These are phyloP conservation scores for Populus tomentosa DNA, from an alignment of 441 rosid species.

Conservation along the genomic window DNA sequence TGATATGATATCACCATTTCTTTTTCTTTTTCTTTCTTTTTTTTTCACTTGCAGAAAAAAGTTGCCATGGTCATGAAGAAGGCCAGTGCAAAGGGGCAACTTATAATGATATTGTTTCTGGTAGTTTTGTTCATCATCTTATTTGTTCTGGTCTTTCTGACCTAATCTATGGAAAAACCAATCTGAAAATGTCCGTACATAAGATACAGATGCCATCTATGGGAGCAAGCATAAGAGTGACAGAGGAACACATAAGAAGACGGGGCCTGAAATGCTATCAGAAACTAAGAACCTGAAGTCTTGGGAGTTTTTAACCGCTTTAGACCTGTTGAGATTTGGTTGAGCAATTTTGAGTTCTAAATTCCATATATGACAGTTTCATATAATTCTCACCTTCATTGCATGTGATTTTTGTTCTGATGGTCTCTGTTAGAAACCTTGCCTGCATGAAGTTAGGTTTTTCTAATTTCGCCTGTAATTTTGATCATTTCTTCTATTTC, in stretches of 20 bases:
- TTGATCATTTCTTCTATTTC: too few relatives aligned
- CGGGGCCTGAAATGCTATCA: neutral
- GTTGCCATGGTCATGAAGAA: constrained; percentile 98
- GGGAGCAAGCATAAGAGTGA: neutral
- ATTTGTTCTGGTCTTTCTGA: constrained; percentile 84
- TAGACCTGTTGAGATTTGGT: neutral
- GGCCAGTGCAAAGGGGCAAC: constrained; percentile 87
- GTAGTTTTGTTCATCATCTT: constrained; percentile 76
- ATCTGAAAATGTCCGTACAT: neutral
- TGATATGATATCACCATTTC: neutral
- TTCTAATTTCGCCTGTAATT: too few relatives aligned
- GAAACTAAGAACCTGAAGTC: neutral
- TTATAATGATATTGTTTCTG: constrained; percentile 89
- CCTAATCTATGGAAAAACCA: constrained; percentile 28
- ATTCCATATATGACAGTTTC: neutral
- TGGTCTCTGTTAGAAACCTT: neutral
- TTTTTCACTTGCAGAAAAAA: constrained; percentile 58
- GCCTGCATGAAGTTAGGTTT: neutral
- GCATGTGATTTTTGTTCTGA: neutral
- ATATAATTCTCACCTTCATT: neutral
- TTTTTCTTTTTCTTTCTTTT: neutral
- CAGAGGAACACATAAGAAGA: neutral
- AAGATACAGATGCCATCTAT: neutral
- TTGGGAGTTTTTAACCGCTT: neutral
- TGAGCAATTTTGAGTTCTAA: neutral